Conservation (phyloP, 2,329 filamentous ascomycete genomes). For the Alternaria brassicae region DNA sequence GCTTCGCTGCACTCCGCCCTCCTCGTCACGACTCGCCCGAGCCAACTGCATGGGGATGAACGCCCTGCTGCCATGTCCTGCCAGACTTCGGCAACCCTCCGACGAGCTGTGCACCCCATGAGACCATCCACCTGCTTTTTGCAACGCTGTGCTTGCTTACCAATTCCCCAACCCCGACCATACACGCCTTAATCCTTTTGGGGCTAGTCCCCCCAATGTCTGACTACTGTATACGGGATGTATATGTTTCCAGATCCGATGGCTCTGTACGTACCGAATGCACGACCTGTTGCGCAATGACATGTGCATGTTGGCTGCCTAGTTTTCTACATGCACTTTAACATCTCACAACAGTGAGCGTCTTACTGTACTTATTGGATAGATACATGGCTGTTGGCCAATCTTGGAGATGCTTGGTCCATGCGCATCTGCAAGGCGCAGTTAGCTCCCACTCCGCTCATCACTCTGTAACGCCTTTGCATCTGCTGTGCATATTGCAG, state of each 20-base stretch:
- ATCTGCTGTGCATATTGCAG: constrained; percentile 3
- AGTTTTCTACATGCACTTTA: background rate
- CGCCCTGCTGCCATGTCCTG: constrained; percentile 2
- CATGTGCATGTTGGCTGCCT: background rate
- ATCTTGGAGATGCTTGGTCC: constrained; percentile 15
- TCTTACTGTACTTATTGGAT: background rate
- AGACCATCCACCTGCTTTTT: constrained; percentile 17
- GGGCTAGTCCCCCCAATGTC: constrained; percentile 1
- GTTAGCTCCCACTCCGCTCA: constrained; percentile 12
- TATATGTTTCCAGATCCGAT: constrained; percentile 26
- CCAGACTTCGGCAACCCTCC: constrained; percentile 25
- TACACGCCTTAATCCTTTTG: constrained; percentile 14
- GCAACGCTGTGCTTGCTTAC: constrained; percentile 20
- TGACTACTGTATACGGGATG: constrained; percentile 24
- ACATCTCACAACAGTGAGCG: background rate
- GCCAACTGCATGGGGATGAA: background rate
- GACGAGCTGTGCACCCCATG: constrained; percentile 9
- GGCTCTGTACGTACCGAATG: constrained; percentile 17
- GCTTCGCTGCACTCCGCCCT: background rate
- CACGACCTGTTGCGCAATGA: background rate
- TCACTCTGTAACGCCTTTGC: constrained; percentile 15
- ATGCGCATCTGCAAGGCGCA: constrained; percentile 22
- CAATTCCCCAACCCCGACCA: constrained; percentile 24
- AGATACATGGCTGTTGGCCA: constrained; percentile 18
- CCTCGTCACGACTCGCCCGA: constrained; percentile 4